These are phyloP conservation scores for Pisolithus tinctorius DNA, from an alignment of 768 basidiomycete genomes.

Conservation along the genomic window DNA sequence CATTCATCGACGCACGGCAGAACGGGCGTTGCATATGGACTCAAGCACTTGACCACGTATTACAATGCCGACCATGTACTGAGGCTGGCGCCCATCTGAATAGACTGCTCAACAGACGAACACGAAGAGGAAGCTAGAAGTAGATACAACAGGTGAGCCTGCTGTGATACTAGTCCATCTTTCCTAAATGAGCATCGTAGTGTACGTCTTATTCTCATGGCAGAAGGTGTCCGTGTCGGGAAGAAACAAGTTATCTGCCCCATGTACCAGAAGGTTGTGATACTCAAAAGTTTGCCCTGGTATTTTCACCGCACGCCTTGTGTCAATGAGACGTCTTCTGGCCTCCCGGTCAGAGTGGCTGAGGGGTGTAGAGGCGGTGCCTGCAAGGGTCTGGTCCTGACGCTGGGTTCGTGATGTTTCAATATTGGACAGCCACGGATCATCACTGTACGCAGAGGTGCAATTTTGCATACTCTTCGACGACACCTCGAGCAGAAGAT, in stretches of 20 bases:
- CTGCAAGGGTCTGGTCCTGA: conserved; percentile 73
- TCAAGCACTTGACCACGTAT: too few species aligned
- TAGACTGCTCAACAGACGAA: too few species aligned
- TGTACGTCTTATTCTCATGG: too few species aligned
- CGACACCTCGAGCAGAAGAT: conserved; percentile 41
- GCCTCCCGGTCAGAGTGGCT: conserved; percentile 24
- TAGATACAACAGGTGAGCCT: too few species aligned
- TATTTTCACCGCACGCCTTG: conserved; percentile 71
- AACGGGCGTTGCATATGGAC: too few species aligned
- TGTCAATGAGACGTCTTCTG: conserved; percentile 33
- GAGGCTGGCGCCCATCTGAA: too few species aligned
- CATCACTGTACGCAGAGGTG: conserved; percentile 48
- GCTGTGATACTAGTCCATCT: too few species aligned
- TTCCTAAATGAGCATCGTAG: too few species aligned
- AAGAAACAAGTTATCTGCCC: neutral
- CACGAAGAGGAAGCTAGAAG: too few species aligned
- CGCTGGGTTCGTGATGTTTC: conserved; percentile 40
- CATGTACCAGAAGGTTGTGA: neutral
- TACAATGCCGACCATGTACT: too few species aligned
- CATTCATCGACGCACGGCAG: too few species aligned
- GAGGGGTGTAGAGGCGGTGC: conserved; percentile 65
- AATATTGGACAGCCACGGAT: neutral
- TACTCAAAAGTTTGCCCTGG: conserved; percentile 32
- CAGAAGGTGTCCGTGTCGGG: neutral
- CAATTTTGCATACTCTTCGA: conserved; percentile 54